Conservation (phyloP, 495 filamentous ascomycete species). For the Penicillium pulvis region DNA sequence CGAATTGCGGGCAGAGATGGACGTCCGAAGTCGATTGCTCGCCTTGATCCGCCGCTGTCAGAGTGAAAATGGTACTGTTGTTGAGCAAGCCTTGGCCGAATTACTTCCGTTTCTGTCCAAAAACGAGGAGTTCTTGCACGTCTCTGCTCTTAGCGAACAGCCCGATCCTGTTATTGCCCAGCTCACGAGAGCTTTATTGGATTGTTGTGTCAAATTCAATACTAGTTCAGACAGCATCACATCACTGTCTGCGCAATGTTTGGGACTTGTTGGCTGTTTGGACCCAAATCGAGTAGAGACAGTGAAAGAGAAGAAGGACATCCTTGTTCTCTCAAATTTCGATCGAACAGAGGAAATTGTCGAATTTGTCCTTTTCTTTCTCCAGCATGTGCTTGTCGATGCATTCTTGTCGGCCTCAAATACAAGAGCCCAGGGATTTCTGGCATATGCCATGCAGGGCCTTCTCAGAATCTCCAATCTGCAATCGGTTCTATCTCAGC, state of each 20-base stretch:
- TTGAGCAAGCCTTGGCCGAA: conserved; percentile 76
- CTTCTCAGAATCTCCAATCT: conserved; percentile 76
- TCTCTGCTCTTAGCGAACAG: conserved; percentile 80
- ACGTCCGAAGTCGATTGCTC: conserved; percentile 62
- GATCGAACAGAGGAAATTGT: conserved; percentile 74
- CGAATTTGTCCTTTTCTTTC: conserved; percentile 80
- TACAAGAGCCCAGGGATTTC: conserved; percentile 81
- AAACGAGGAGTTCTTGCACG: conserved; percentile 80
- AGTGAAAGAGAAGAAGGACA: conserved; percentile 70
- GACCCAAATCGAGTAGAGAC: conserved; percentile 89
- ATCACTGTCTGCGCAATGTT: conserved; percentile 71
- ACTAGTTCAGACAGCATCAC: conserved; percentile 65
- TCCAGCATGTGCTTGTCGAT: conserved; percentile 86
- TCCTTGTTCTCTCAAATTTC: conserved; percentile 86
- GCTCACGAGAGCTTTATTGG: conserved; percentile 75
- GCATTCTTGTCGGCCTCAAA: conserved; percentile 88
- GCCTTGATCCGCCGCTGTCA: conserved; percentile 71
- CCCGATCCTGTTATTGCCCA: conserved; percentile 72
- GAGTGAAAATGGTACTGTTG: conserved; percentile 83
- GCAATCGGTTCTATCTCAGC: conserved; percentile 55
- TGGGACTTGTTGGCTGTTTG: conserved; percentile 87
- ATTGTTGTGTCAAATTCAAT: conserved; percentile 79
- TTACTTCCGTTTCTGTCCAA: conserved; percentile 68
- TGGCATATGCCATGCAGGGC: conserved; percentile 93
- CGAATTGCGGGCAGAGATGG: conserved; percentile 60